Base-by-base conservation (phyloP, 192 early-diverging fungal species). In the Mortierella hygrophila region DNA sequence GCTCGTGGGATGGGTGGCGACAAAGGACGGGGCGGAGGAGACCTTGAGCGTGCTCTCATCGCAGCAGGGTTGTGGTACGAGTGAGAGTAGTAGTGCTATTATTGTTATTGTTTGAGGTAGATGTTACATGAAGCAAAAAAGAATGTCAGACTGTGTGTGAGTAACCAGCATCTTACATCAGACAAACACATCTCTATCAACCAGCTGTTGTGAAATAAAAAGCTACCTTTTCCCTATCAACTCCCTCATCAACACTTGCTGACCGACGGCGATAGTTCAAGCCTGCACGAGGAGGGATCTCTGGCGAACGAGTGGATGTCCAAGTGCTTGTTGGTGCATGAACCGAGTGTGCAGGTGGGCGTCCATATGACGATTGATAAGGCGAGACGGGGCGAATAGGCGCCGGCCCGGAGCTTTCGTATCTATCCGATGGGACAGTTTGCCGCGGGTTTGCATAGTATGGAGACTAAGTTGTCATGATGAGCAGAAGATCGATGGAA, bases 201-300 rank as follows among this genome's bases (percentile, higher is more conserved):
- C 1, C 26, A 26, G 38, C 38, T 1, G 68, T 40, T 69, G 38
- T 40, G 13, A 69, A 21, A 15, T 35, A 35, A 69, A 37, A 37
- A 69, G n/a, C 0, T 78, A 85, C 83, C 83, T 85, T 85, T 20
- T 85, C 83, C 42, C 78, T 75, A 11, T 85, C 83, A 18, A 85
- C 32, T 16, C 83, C 83, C 52, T 85, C 83, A 57, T 85, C 83
- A 18, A 80, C 77, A 47, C 83, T 85, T 16, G 83, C 74, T 1
- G 83, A 85, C 15, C 83, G 57, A 40, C 83, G 63, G 8, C 83
- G 78, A 68, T 85, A 85, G 40, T 32, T 35, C 41, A 80, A 5
- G 3, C 77, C 77, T 8, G 72, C 55, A 26, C 74, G 74, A 40
- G 83, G 46, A 8, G 49, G 41, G 21, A 79, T 11, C 46, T 85